Percentiles rank a stretch among this genome's conserved stretches.
phyloP scores from a whole-genome alignment of 371 early-diverging fungal genomes.

The Apophysomyces elegans region DNA sequence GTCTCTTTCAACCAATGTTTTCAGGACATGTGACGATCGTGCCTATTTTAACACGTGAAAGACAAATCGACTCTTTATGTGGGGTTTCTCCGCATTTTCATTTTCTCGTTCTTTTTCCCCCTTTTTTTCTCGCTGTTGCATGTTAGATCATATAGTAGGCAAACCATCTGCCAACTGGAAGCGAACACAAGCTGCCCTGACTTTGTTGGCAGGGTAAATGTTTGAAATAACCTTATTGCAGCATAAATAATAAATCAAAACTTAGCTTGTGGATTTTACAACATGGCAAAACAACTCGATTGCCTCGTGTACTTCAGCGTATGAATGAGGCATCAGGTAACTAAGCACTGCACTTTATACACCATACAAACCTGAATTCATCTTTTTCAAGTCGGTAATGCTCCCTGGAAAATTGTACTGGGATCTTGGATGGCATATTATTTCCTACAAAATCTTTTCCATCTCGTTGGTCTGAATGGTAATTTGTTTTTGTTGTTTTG shows the following conservation, averaged over 20 bases:
- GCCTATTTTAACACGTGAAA: conserved; percentile 23
- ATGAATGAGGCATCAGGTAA: conserved; percentile 37
- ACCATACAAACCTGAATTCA: background rate
- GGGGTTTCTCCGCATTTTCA: conserved; percentile 1
- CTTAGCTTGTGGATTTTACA: conserved; percentile 44
- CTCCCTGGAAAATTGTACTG: conserved; percentile 82
- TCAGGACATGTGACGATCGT: too few relatives aligned
- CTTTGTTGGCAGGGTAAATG: conserved; percentile 63
- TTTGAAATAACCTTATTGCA: background rate
- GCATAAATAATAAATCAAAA: conserved; percentile 10
- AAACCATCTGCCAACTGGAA: conserved; percentile 92
- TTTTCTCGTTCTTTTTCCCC: background rate
- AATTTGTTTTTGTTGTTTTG: conserved; percentile 10
- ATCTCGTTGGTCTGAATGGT: conserved; percentile 66
- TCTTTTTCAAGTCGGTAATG: conserved; percentile 47
- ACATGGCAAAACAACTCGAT: conserved; percentile 32
- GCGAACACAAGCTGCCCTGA: conserved; percentile 75
- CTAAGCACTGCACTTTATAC: background rate
- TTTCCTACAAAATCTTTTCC: conserved; percentile 59
- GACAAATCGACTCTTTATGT: conserved; percentile 2
- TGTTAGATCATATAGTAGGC: conserved; percentile 93
- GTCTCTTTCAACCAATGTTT: too few relatives aligned
- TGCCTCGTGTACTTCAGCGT: conserved; percentile 30
- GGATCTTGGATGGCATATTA: conserved; percentile 73
- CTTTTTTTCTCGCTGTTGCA: conserved; percentile 31